Base-by-base conservation (phyloP, 1,284 basidiomycete genomes). In the Ustilago curta region DNA sequence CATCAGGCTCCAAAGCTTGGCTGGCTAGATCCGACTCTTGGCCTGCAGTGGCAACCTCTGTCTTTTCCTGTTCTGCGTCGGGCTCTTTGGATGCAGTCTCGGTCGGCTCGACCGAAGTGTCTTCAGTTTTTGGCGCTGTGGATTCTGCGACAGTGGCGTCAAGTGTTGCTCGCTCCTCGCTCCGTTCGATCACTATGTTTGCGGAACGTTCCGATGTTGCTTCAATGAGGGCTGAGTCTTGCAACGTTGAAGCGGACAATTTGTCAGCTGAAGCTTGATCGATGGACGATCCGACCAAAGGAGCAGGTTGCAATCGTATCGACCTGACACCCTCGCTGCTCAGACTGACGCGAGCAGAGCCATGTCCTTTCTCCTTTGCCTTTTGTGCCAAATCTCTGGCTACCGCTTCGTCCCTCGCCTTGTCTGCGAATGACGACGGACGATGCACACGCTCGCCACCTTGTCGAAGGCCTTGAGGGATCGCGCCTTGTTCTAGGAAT, bases 401-500 rank as follows among this genome's bases (percentile, higher is more conserved):
- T 16, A 69, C 76, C 39, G 67, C 60, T 19, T 78, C 65, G n/a
- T 77, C 72, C 21, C 79, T 57, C 5, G 71, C 77, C 49, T 74
- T 77, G 42, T 79, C 78, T 25, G 76, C 79, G 43, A 52, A 55
- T 18, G 70, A 74, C 4, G 65, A 43, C 11, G 72, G 43, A 25
- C 68, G 43, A 35, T 62, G 62, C 12, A 81, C 59, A n/a, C 79
- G 59, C 25, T 60, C 51, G 23, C 79, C 79, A 14, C 72, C 70
- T 8, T 60, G 18, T 18, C 55, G 65, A 18, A 79, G 56, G 16
- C 78, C 78, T 40, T 72, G 60, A 3, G 79, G 79, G 27, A 81
- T 71, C 8, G 65, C 62, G n/a, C 81, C 81, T 27, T 73, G 63
- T 12, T 58, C 47, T 4, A 84, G 69, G 59, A 84, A 80, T 7